phyloP scores from a whole-genome alignment of 2,329 filamentous ascomycete genomes.

The Aspergillus novoparasiticus region DNA sequence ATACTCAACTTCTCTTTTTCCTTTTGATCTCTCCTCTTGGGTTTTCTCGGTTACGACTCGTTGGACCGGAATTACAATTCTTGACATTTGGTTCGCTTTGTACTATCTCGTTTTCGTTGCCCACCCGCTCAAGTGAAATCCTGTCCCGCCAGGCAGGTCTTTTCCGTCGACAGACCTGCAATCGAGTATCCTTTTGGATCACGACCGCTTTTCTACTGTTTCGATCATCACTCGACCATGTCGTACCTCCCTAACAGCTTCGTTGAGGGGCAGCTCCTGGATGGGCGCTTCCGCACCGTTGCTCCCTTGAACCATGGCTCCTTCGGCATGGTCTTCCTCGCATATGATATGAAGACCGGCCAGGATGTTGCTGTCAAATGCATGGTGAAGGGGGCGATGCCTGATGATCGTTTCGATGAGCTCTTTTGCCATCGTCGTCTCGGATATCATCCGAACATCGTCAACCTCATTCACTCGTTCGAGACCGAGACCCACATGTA shows the following conservation, averaged over 20 bases:
- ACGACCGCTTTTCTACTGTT: neutral
- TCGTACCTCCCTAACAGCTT: slow-evolving; percentile 41
- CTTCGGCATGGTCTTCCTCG: slow-evolving; percentile 97
- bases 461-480: slow-evolving; percentile 88
- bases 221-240: slow-evolving; percentile 27
- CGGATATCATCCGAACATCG: slow-evolving; percentile 82
- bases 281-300: slow-evolving; percentile 84
- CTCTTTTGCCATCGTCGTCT: slow-evolving; percentile 75
- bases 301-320: slow-evolving; percentile 97
- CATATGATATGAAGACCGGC: slow-evolving; percentile 74
- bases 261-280: slow-evolving; percentile 38
- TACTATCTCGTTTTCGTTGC: slow-evolving; percentile 20
- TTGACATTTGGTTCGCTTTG: slow-evolving; percentile 28
- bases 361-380: slow-evolving; percentile 94
- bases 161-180: neutral
- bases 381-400: slow-evolving; percentile 76
- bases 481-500: slow-evolving; percentile 90
- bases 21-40: slow-evolving; percentile 27
- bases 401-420: slow-evolving; percentile 70
- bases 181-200: neutral
- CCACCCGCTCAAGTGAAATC: neutral
- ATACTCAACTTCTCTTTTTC: slow-evolving; percentile 24
- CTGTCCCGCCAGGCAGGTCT: neutral
- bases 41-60: slow-evolving; percentile 26
- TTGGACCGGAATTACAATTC: slow-evolving; percentile 30